Evolutionary conservation across 345 rosid genomes (phyloP), one percentile per base, ranked within the genome.

Genomic region (Microthlaspi erraticum): DNA sequence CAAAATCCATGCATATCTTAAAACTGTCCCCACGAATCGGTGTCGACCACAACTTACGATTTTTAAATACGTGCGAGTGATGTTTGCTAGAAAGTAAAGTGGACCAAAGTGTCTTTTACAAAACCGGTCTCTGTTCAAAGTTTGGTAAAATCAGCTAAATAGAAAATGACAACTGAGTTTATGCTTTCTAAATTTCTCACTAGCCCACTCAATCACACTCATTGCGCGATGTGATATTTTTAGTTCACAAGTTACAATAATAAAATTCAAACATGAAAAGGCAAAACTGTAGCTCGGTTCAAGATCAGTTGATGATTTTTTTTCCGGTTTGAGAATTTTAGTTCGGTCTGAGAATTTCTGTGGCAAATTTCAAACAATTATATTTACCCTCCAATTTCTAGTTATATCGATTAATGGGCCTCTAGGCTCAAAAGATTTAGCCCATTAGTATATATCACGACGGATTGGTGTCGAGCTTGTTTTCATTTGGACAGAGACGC

Each of bases 131-230:
- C 43, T 53, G 49, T 72, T 43, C 9, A 53, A 63, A 53, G 64
- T 64, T 64, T 63, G 64, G 49, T 54, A 63, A 64, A 45, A 36
- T 34, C 46, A 54, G 70, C 76, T 63, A 64, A 72, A 64, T 31
- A 55, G 70, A 72, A 36, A 39, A 45, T 64, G 64, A 42, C 62
- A 62, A 43, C 33, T 10, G 45, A 54, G 46, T 56, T 56, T 38
- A 68, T 49, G 66, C 67, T 60, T 70, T 70, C 1, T 7, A 7
- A 59, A 16, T 5, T 23, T 17, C 8, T 38, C 9, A 23, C 39
- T 48, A 59, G 41, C 18, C 66, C 26, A 23, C 26, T 23, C 3
- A 23, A 23, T 23, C 26, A 23, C 50, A 59, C 50, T 59, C 58
- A 38, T 18, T 38, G 43, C n/a, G 18, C 2, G 20, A 23, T 58